phyloP scores from a whole-genome alignment of 2,329 filamentous ascomycete species.

The Domatiomyces globalis region DNA sequence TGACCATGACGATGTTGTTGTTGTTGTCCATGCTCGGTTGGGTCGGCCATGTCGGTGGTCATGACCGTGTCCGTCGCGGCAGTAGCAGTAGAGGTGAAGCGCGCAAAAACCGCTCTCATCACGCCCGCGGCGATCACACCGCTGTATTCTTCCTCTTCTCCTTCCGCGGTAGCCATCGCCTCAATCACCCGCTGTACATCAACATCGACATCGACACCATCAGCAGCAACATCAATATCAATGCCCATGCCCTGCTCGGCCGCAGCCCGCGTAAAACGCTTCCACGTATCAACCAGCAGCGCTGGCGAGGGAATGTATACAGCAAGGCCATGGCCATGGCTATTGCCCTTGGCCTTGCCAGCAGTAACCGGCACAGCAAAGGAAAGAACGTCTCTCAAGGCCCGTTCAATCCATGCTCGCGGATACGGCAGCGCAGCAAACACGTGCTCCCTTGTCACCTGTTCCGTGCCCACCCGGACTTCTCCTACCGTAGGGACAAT shows the following conservation, averaged over 20 bases:
- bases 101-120: constrained; percentile 6
- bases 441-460: background rate
- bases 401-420: background rate
- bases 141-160: background rate
- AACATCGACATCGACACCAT: background rate
- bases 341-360: background rate
- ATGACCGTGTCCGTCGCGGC: constrained; percentile 1
- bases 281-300: constrained; percentile 13
- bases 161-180: background rate
- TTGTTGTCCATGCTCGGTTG: no score
- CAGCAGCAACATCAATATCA: constrained; percentile 2
- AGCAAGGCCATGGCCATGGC: no score
- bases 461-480: background rate
- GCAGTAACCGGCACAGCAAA: background rate
- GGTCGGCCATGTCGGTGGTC: no score
- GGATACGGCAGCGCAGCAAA: background rate
- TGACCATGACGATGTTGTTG: no score
- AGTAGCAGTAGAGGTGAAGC: background rate
- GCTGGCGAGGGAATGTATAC: constrained; percentile 6
- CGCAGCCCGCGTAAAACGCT: background rate
- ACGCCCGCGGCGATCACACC: constrained; percentile 2
- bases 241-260: constrained; percentile 1
- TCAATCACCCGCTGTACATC: background rate
- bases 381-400: background rate
- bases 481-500: background rate